A percentile compares a stretch with the other conserved stretches of the same genome.
These are phyloP conservation scores for Ceratocystis lukuohia DNA, from an alignment of 2,329 filamentous ascomycete species.

Conservation along the genomic window DNA sequence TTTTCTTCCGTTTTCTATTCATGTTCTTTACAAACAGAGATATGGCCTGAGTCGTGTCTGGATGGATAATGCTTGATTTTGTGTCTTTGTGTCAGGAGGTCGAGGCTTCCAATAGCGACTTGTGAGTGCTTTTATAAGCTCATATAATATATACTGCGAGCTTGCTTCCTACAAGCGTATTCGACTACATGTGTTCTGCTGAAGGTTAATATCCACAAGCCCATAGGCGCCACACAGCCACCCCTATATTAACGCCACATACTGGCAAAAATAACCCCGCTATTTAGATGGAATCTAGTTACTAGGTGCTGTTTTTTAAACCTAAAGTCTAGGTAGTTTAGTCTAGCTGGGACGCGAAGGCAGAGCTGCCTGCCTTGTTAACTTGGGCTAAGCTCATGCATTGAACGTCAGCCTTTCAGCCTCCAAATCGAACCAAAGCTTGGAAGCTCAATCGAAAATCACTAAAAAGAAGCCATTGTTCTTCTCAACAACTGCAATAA, in stretches of 20 bases:
- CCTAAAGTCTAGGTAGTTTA: background rate
- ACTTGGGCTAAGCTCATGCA: background rate
- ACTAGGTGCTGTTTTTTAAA: background rate
- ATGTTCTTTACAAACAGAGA: background rate
- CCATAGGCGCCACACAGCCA: background rate
- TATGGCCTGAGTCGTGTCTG: background rate
- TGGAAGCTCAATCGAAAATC: background rate
- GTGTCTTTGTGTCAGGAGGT: background rate
- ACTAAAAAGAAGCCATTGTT: background rate
- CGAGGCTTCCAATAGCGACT: too few species aligned
- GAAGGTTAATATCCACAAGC: too few species aligned
- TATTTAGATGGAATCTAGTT: background rate
- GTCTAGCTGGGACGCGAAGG: conserved; percentile 4
- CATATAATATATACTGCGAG: background rate
- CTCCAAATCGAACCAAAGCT: background rate
- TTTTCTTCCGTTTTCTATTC: background rate
- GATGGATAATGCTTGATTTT: background rate
- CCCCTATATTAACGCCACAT: background rate
- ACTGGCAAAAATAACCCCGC: background rate
- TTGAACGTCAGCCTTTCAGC: conserved; percentile 11
- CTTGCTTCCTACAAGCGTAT: background rate
- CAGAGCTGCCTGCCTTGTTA: conserved; percentile 8
- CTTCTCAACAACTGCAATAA: background rate
- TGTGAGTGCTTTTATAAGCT: too few species aligned
- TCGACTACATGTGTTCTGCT: background rate